Evolutionary conservation across 1,284 basidiomycete genomes (phyloP).

Genomic region (Sporisorium iseilematis-ciliati): DNA sequence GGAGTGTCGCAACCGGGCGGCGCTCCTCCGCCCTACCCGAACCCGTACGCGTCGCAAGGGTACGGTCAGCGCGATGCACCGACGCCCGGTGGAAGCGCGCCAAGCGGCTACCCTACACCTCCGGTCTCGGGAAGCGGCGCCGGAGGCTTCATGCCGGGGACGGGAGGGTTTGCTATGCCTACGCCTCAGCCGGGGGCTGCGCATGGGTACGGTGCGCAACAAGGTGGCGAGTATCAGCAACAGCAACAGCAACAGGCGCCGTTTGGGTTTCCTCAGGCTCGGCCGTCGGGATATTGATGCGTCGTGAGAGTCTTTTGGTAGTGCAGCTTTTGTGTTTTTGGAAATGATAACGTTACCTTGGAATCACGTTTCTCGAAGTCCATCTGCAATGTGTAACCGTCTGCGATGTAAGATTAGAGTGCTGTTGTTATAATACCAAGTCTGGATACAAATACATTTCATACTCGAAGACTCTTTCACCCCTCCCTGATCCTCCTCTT

Average conservation of each 20-base stretch:
- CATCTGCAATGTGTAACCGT: no score
- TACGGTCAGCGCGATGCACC: constrained; percentile 26
- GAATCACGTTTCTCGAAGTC: no score
- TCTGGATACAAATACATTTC: constrained; percentile 2
- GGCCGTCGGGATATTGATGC: constrained; percentile 21
- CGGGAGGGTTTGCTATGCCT: constrained; percentile 53
- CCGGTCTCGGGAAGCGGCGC: neutral
- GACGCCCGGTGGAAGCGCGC: neutral
- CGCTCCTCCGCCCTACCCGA: constrained; percentile 34
- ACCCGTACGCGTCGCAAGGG: constrained; percentile 10
- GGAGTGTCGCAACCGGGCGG: constrained; percentile 8
- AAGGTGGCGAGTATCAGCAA: constrained; percentile 1
- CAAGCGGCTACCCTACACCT: constrained; percentile 12
- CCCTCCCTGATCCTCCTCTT: constrained; percentile 7
- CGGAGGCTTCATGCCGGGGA: constrained; percentile 19
- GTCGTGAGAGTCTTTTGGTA: neutral
- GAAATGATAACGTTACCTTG: constrained; percentile 5
- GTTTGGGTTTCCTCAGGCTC: constrained; percentile 33
- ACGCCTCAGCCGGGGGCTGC: constrained; percentile 20
- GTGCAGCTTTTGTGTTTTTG: no score
- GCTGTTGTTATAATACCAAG: neutral
- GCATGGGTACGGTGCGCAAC: neutral
- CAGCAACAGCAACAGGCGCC: constrained; percentile 20
- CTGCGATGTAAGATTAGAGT: no score
- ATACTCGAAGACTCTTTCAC: neutral